These are phyloP conservation scores for Oidiodendron maius DNA, from an alignment of 495 filamentous ascomycete genomes.

Conservation along the genomic window DNA sequence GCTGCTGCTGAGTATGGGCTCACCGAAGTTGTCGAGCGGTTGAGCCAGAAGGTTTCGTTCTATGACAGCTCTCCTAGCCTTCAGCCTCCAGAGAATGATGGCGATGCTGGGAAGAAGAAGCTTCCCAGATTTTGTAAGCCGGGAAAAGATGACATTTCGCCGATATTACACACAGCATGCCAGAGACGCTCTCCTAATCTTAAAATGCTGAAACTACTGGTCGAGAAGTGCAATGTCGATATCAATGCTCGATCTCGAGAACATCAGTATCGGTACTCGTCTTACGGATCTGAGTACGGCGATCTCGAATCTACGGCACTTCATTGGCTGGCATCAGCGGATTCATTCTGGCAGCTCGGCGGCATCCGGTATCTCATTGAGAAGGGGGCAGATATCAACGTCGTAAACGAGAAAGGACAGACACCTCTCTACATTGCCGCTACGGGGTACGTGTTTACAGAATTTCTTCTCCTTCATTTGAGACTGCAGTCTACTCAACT, in stretches of 20 bases:
- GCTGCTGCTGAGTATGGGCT: background rate
- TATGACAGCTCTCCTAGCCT: background rate
- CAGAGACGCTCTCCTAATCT: constrained; percentile 33
- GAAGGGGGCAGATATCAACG: constrained; percentile 33
- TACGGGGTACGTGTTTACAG: background rate
- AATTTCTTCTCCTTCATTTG: background rate
- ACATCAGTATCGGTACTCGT: too few relatives aligned
- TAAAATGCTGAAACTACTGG: constrained; percentile 33
- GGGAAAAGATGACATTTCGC: background rate
- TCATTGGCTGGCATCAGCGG: constrained; percentile 30
- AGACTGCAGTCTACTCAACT: background rate
- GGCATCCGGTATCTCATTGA: constrained; percentile 37
- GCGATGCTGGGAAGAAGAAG: too few relatives aligned
- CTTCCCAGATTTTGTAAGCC: background rate
- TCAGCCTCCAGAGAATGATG: too few relatives aligned
- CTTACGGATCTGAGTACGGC: too few relatives aligned
- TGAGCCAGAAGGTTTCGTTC: background rate
- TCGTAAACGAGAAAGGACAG: constrained; percentile 26
- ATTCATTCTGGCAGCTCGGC: constrained; percentile 39
- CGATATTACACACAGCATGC: constrained; percentile 9
- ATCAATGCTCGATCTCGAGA: too few relatives aligned
- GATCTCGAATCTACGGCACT: constrained; percentile 22
- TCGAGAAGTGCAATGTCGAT: constrained; percentile 33
- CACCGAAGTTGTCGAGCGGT: background rate
- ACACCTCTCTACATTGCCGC: constrained; percentile 39